These are phyloP conservation scores for Tilletia walkeri DNA, from an alignment of 1,284 basidiomycete species.

Conservation along the genomic window DNA sequence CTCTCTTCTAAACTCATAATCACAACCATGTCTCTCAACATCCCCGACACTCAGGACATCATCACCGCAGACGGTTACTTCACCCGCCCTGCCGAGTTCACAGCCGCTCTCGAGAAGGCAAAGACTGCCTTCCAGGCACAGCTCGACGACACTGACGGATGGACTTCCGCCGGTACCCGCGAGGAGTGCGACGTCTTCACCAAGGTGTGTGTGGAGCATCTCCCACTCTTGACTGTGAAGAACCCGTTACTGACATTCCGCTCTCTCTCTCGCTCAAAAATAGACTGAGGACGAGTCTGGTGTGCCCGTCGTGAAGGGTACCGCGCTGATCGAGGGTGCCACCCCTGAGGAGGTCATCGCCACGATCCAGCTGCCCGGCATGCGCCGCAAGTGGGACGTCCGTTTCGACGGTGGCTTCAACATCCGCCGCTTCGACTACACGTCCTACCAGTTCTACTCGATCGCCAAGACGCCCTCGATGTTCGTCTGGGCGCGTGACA, in stretches of 20 bases:
- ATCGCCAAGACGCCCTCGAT: constrained; percentile 46
- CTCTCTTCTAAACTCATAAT: too few species aligned
- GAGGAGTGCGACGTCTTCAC: constrained; percentile 45
- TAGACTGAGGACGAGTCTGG: constrained; percentile 40
- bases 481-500: constrained; percentile 51
- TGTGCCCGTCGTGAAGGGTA: constrained; percentile 42
- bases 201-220: constrained; percentile 23
- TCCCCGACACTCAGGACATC: constrained; percentile 29
- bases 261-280: background rate
- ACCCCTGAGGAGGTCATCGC: constrained; percentile 43
- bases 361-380: constrained; percentile 44
- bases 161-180: constrained; percentile 42
- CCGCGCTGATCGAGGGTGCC: constrained; percentile 42
- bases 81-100: constrained; percentile 35
- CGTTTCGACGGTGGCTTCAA: constrained; percentile 36
- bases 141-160: constrained; percentile 34
- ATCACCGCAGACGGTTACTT: constrained; percentile 26
- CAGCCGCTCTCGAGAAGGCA: constrained; percentile 37
- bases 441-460: constrained; percentile 39
- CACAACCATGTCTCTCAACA: constrained; percentile 39
- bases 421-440: constrained; percentile 23
- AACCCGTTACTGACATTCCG: background rate
- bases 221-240: background rate
- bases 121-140: constrained; percentile 29
- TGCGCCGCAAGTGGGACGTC: constrained; percentile 50